These are phyloP conservation scores for Xanthoconium stramineum DNA, from an alignment of 768 basidiomycete genomes.

Conservation along the genomic window DNA sequence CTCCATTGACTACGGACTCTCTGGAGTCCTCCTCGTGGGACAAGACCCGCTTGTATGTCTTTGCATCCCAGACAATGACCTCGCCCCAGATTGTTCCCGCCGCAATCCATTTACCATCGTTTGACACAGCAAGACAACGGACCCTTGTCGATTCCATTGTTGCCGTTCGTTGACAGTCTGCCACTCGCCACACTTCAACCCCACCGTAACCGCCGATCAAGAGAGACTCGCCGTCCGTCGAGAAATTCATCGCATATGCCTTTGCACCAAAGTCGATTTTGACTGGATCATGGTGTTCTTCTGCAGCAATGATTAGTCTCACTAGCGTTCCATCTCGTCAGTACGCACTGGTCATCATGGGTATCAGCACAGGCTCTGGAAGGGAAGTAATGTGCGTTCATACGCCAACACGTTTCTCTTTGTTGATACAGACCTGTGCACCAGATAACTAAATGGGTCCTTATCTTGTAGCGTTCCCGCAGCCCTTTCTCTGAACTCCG, in stretches of 20 bases:
- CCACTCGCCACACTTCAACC: background rate
- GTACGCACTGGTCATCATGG: no score
- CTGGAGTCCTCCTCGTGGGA: background rate
- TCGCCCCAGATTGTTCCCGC: background rate
- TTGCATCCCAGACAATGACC: background rate
- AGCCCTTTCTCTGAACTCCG: no score
- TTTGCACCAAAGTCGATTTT: no score
- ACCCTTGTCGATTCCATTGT: background rate
- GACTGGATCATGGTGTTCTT: no score
- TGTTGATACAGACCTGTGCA: no score
- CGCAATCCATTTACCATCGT: background rate
- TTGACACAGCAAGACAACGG: background rate
- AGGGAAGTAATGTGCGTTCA: no score
- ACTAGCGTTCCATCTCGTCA: no score
- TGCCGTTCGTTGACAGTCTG: background rate
- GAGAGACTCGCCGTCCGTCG: background rate
- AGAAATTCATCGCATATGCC: background rate
- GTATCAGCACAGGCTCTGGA: no score
- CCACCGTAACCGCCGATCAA: background rate
- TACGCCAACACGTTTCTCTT: no score
- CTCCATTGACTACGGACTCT: background rate
- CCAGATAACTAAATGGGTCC: no score
- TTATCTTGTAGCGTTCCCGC: no score
- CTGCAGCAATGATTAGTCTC: no score
- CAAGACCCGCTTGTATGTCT: background rate